Evolutionary conservation across 1,139 yeast genomes (phyloP), one percentile per base, ranked within the genome.

Genomic region (Suhomyces ambrosiae): DNA sequence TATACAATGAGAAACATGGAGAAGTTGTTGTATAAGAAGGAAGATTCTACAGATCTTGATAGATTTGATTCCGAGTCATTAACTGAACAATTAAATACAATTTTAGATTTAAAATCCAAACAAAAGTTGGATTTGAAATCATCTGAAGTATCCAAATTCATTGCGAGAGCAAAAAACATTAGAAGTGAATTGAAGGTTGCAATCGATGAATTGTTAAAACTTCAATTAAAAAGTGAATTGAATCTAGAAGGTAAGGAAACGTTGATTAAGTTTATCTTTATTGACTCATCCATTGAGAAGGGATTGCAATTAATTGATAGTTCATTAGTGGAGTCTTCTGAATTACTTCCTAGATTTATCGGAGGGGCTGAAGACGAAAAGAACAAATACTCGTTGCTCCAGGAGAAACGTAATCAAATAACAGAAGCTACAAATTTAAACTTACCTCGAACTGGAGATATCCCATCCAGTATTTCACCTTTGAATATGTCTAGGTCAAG

Each of bases 1-100:
- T 79, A 80, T 49, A 74, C 86, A 2, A 82, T 85, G 80, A 74
- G 81, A 50, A 84, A 85, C 54, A 79, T 83, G 81, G 88, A 84
- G 51, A 63, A 58, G 23, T 45, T 65, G 25, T 54, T 70, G 43
- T 40, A 47, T 29, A 33, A 41, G 25, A 38, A 41, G 30, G 42
- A 42, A 11, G 37, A 33, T 7, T 30, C 44, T 8, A 37, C 35
- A 38, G 28, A 38, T 33, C 37, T 50, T 32, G 79, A 76, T 54
- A 21, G 17, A 3, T 27, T 35, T 14, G 46, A 47, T 19, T 36
- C 44, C 7, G 49, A 45, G 18, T 54, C 71, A 1, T 58, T 71
- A 23, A 63, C 76, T 0, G 68, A 61, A 34, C 70, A 69, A 48
- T 54, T 70, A 38, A 63, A 63, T 42, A 53, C 54, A 6, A 62